These are phyloP conservation scores for Camillea tinctor DNA, from an alignment of 2,329 filamentous ascomycete species.

Conservation along the genomic window DNA sequence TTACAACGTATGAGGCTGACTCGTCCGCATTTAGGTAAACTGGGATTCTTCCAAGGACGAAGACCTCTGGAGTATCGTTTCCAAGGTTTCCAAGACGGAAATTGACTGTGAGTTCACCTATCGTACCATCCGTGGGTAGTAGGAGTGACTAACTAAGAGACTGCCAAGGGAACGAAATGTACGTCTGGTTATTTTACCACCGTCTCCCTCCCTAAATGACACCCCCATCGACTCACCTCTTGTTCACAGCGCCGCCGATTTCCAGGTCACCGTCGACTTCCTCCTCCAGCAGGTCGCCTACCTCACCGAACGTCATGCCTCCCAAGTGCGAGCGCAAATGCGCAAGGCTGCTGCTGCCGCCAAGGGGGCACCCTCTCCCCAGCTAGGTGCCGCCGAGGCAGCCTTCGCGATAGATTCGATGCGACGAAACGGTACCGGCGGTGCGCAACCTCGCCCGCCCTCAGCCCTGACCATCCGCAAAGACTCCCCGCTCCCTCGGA, in stretches of 20 bases:
- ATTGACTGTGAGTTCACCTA: slow-evolving; percentile 69
- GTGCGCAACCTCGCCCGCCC: slow-evolving; percentile 42
- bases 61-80: slow-evolving; percentile 85
- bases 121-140: slow-evolving; percentile 3
- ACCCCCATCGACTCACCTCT: slow-evolving; percentile 19
- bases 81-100: slow-evolving; percentile 75
- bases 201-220: neutral
- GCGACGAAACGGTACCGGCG: slow-evolving; percentile 50
- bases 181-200: slow-evolving; percentile 37
- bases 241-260: slow-evolving; percentile 62
- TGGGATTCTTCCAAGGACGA: slow-evolving; percentile 89
- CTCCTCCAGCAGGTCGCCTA: slow-evolving; percentile 91
- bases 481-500: slow-evolving; percentile 53
- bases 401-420: slow-evolving; percentile 44
- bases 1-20: neutral
- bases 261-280: slow-evolving; percentile 84
- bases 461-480: slow-evolving; percentile 58
- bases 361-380: slow-evolving; percentile 56
- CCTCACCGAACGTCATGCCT: slow-evolving; percentile 87
- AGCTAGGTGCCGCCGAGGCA: slow-evolving; percentile 49
- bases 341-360: slow-evolving; percentile 65
- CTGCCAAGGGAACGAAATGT: slow-evolving; percentile 73
- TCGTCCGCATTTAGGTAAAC: slow-evolving; percentile 58
- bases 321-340: slow-evolving; percentile 88
- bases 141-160: slow-evolving; percentile 8